Conservation (phyloP, 768 basidiomycete species). For the Leccinum obscurum region DNA sequence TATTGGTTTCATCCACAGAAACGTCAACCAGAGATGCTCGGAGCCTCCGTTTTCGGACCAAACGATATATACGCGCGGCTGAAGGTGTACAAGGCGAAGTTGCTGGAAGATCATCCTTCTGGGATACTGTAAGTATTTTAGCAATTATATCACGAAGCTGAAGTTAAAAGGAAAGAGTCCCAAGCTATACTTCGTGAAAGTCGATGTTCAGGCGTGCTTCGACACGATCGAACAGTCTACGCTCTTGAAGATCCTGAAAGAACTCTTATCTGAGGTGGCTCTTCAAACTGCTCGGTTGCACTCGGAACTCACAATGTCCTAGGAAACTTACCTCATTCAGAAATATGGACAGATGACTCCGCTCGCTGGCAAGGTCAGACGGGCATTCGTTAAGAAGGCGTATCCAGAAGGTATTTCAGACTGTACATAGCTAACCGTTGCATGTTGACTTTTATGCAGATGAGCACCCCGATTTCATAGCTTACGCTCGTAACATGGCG, state of each 20-base stretch:
- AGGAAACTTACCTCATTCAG: conserved; percentile 76
- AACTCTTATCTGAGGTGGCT: conserved; percentile 69
- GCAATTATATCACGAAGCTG: neutral
- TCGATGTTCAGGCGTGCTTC: conserved; percentile 95
- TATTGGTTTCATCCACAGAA: conserved; percentile 43
- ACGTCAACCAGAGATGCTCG: conserved; percentile 60
- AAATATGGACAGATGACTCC: conserved; percentile 67
- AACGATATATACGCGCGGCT: conserved; percentile 80
- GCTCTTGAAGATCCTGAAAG: conserved; percentile 71
- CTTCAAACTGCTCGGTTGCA: neutral
- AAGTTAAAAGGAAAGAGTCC: conserved; percentile 52
- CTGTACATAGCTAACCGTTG: neutral
- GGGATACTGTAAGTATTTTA: conserved; percentile 53
- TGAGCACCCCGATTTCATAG: conserved; percentile 73
- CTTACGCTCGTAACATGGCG: conserved; percentile 69
- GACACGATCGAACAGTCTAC: conserved; percentile 93
- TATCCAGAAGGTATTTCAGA: conserved; percentile 56
- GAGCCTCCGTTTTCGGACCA: conserved; percentile 79
- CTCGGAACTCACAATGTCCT: conserved; percentile 2
- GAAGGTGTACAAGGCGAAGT: conserved; percentile 62
- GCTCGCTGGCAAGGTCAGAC: conserved; percentile 54
- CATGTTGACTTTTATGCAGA: conserved; percentile 41
- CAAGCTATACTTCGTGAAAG: conserved; percentile 91
- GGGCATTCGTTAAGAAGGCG: conserved; percentile 60
- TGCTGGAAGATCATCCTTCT: conserved; percentile 39